Base-by-base conservation (phyloP, 768 basidiomycete genomes). In the Suillus americanus region DNA sequence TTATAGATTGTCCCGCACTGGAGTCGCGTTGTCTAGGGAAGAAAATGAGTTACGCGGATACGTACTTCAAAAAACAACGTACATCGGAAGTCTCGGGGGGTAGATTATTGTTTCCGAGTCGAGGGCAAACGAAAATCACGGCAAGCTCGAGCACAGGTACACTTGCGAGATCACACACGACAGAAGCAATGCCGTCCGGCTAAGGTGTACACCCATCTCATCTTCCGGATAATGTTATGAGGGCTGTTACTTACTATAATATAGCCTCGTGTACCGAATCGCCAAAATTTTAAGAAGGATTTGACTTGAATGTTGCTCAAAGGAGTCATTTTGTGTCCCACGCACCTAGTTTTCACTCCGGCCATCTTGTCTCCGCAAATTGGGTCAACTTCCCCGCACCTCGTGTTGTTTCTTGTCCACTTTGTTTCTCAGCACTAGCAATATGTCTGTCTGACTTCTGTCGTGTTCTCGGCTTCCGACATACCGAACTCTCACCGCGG, bases 11-110 rank as follows among this genome's bases (percentile, higher is more conserved):
- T 30, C 57, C 57, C 70, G 69, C 68, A 67, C 72, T 65, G 60
- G 68, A 75, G 72, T 74, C 68, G 68, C 74, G 75, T 75, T 60
- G 63, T 62, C 64, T 61, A 75, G 60, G 46, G 54, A 62, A 65
- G 66, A 65, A 61, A 73, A 62, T 66, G 70, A 65, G 74, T 64
- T 50, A 41, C 53, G 20, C 20, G 20, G 2, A 54, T 54, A 54
- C 45, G 70, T 69, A 45, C 57, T 45, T 61, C 30, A 61, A 61
- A 66, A 45, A 48, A 25, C 30, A 14, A 60, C 70, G 67, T 65
- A 64, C 66, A 62, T 65, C 25, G 61, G 54, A 64, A 67, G 38
- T 41, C 59, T 62, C 64, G n/a, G 51, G 43, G 56, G 60, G 35
- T 61, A n/a, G 23, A 65, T 68, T 68, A 70, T 69, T 66, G 70